phyloP scores from a whole-genome alignment of 2,329 filamentous ascomycete genomes.

The Monosporascus ibericus region DNA sequence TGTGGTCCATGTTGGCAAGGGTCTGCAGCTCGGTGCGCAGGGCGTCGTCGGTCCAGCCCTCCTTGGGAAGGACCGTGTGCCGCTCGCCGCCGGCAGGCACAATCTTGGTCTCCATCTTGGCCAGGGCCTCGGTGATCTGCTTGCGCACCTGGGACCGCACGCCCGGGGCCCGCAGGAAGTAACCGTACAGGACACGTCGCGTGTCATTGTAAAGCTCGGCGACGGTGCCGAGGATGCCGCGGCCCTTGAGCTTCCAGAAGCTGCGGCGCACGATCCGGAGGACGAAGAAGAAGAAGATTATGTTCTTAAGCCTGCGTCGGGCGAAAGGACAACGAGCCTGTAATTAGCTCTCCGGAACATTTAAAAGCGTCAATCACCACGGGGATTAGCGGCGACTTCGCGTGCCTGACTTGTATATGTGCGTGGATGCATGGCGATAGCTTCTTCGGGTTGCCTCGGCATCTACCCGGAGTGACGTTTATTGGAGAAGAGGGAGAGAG shows the following conservation, averaged over 20 bases:
- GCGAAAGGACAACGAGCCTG: neutral
- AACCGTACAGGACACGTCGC: slow-evolving; percentile 70
- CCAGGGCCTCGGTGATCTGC: slow-evolving; percentile 73
- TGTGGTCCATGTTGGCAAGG: slow-evolving; percentile 83
- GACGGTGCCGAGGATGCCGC: slow-evolving; percentile 75
- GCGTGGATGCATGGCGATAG: neutral
- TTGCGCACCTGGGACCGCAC: slow-evolving; percentile 80
- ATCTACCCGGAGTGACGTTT: neutral
- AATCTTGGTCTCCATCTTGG: slow-evolving; percentile 78
- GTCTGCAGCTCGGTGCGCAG: slow-evolving; percentile 73
- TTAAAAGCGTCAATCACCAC: neutral
- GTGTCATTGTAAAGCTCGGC: slow-evolving; percentile 66
- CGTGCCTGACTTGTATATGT: too few species aligned
- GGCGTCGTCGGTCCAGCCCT: slow-evolving; percentile 75
- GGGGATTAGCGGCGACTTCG: too few species aligned
- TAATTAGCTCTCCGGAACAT: neutral
- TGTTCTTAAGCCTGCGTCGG: slow-evolving; percentile 63
- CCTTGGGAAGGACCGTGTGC: slow-evolving; percentile 71
- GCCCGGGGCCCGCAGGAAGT: slow-evolving; percentile 80
- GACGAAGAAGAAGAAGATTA: slow-evolving; percentile 84
- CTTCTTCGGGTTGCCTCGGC: neutral
- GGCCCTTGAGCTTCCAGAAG: slow-evolving; percentile 81
- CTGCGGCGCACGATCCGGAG: slow-evolving; percentile 74
- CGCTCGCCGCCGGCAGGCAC: slow-evolving; percentile 67
- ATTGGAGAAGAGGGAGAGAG: slow-evolving; percentile 1